These are phyloP conservation scores for Lactarius evosmus DNA, from an alignment of 768 basidiomycete species.

Conservation along the genomic window DNA sequence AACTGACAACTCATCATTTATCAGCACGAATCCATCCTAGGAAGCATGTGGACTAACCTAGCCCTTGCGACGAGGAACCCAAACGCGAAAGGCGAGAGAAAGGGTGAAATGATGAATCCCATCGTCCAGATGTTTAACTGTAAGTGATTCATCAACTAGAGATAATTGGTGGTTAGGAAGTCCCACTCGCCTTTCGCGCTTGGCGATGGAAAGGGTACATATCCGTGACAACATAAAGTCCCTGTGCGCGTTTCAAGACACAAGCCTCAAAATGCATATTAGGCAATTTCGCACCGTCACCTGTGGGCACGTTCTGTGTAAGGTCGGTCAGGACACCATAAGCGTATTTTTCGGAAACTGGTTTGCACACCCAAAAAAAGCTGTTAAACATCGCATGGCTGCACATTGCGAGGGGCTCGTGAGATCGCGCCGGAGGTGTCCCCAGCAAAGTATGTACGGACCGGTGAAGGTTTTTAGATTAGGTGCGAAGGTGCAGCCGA, in stretches of 20 bases:
- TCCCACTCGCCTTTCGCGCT: constrained; percentile 50
- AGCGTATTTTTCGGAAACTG: neutral
- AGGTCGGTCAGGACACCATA: neutral
- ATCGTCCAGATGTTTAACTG: constrained; percentile 71
- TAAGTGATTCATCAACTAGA: neutral
- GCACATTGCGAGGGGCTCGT: constrained; percentile 1
- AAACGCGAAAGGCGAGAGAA: constrained; percentile 61
- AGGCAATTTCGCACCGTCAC: constrained; percentile 41
- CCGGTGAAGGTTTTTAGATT: constrained; percentile 56
- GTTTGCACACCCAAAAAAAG: constrained; percentile 49
- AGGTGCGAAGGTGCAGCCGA: constrained; percentile 59
- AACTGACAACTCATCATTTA: constrained; percentile 34
- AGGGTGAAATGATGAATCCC: constrained; percentile 66
- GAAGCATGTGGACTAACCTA: constrained; percentile 31
- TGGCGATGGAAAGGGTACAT: constrained; percentile 68
- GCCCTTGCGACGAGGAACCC: constrained; percentile 63
- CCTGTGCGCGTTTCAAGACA: constrained; percentile 34
- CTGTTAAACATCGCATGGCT: constrained; percentile 60
- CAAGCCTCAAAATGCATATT: neutral
- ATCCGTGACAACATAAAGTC: constrained; percentile 59
- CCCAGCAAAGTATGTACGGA: constrained; percentile 36
- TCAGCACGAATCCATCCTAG: neutral
- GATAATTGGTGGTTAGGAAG: neutral
- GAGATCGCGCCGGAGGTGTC: neutral
- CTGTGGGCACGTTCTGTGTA: constrained; percentile 52